Percentiles rank a stretch among this genome's conserved stretches.
These are phyloP conservation scores for Penicillium cataractarum DNA, from an alignment of 495 filamentous ascomycete species.

Conservation along the genomic window DNA sequence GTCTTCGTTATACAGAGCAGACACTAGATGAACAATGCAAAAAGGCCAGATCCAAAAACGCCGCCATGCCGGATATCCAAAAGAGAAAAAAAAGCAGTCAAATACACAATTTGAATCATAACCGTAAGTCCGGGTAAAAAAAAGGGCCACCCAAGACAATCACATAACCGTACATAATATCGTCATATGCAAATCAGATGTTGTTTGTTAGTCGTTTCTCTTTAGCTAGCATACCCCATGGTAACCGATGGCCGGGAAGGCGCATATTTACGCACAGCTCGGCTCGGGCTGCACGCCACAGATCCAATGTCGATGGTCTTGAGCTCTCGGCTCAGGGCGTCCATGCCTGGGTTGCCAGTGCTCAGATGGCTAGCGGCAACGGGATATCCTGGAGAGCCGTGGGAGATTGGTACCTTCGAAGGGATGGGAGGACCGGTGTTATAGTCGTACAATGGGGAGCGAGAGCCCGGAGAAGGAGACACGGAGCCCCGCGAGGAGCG, in stretches of 20 bases:
- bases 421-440: slow-evolving; percentile 66
- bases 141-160: slow-evolving; percentile 1
- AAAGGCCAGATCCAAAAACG: slow-evolving; percentile 16
- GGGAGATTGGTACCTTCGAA: slow-evolving; percentile 69
- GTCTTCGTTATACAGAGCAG: slow-evolving; percentile 20
- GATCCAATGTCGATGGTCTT: slow-evolving; percentile 79
- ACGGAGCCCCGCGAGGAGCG: slow-evolving; percentile 37
- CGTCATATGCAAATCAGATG: slow-evolving; percentile 3
- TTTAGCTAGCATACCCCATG: slow-evolving; percentile 40
- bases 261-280: slow-evolving; percentile 34
- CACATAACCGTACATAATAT: slow-evolving; percentile 19
- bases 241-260: slow-evolving; percentile 28
- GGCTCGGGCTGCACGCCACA: slow-evolving; percentile 36
- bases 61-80: slow-evolving; percentile 28
- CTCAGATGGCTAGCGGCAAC: slow-evolving; percentile 33
- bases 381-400: slow-evolving; percentile 34
- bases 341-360: slow-evolving; percentile 47
- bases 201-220: neutral
- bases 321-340: slow-evolving; percentile 77
- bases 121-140: slow-evolving; percentile 9
- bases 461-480: slow-evolving; percentile 37
- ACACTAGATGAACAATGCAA: slow-evolving; percentile 1
- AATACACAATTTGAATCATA: slow-evolving; percentile 19
- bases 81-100: slow-evolving; percentile 14
- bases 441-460: slow-evolving; percentile 40